Base-by-base conservation (phyloP, 2,329 filamentous ascomycete species). In the Cladophialophora exuberans region DNA sequence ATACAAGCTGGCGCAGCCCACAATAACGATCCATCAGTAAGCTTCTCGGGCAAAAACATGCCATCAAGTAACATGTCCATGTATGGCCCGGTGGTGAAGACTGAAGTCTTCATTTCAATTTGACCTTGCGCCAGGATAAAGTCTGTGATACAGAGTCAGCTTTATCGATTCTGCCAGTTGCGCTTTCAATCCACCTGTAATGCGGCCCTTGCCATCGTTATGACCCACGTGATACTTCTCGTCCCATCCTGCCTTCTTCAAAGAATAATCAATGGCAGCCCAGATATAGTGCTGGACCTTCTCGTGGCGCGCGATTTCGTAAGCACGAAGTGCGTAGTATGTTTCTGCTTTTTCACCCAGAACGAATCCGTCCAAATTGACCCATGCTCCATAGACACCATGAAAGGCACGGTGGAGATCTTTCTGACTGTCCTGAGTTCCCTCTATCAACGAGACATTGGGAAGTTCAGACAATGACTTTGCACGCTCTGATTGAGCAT, bases 331-430 rank as follows among this genome's bases (percentile, higher is more conserved):
- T 2, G 60, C 67, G 63, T 65, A 82, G 63, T 70, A 81, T 1
- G 72, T 73, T 62, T 82, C 78, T 0, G 69, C 69, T 62, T 80
- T 80, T 65, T 81, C 77, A 23, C 79, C 79, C 13, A 69, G 66
- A 52, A 77, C 79, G 64, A 80, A 81, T 13, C 77, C 76, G 57
- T 82, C 79, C 33, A 79, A 74, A 62, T 82, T 82, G 38, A 82
- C 68, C 57, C 77, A 82, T 4, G 77, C 78, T 11, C 73, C 74
- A 59, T 73, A 71, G 30, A 73, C 74, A 3, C 73, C 76, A 7
- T 62, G 59, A 61, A 80, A 77, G 0, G 73, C 76, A 0, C 66
- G 62, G n/a, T 74, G 74, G 0, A 81, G 72, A 52, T 69, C 64
- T 0, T 61, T 55, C 59, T 80, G 78, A 31, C 70, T 72, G 13